Evolutionary conservation across 2,329 filamentous ascomycete genomes (phyloP), one percentile per base, ranked within the genome.

Genomic region (Podosphaera xanthii): DNA sequence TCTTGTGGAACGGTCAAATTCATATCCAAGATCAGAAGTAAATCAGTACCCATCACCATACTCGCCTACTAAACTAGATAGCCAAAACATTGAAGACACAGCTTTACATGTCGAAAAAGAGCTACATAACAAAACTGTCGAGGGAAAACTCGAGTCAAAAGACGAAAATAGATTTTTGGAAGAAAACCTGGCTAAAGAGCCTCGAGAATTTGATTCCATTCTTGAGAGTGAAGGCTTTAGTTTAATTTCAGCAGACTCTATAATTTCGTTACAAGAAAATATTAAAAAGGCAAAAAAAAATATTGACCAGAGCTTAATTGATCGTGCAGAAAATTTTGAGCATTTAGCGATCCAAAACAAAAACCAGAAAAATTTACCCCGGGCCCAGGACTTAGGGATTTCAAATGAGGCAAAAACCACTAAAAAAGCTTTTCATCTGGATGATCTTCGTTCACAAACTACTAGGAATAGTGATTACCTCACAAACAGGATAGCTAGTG

Each of bases 141-240:
- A 10, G 10, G 22, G 33, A 14, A 38, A 38, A 4, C 10, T 3
- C 7, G 10, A n/a, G 30, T 54, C 50, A 33, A 22, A 33, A 33
- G 50, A 54, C 31, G 12, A 40, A 40, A 40, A 6, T 40, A 40
- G 36, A 6, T 40, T 6, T 40, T 40, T 10, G 5, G n/a, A 60
- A 33, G 69, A 72, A 59, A 69, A 73, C 35, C 71, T 59, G n/a
- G 34, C 63, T 46, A 64, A 62, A 5, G 63, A 73, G 22, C 69
- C 74, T 58, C 67, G 68, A 46, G 75, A 76, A 52, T 76, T 75
- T 61, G 76, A 79, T 65, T 76, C 76, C 1, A 76, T 79, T 30
- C 71, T 79, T 62, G 76, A 79, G 66, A 78, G 76, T 62, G 76
- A 79, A 69, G 76, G 74, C 2, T 79, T 79, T 61, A 79, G 75